These are phyloP conservation scores for Thalassiosira mediterranea DNA, from an alignment of 352 stramenopile species.

Conservation along the genomic window DNA sequence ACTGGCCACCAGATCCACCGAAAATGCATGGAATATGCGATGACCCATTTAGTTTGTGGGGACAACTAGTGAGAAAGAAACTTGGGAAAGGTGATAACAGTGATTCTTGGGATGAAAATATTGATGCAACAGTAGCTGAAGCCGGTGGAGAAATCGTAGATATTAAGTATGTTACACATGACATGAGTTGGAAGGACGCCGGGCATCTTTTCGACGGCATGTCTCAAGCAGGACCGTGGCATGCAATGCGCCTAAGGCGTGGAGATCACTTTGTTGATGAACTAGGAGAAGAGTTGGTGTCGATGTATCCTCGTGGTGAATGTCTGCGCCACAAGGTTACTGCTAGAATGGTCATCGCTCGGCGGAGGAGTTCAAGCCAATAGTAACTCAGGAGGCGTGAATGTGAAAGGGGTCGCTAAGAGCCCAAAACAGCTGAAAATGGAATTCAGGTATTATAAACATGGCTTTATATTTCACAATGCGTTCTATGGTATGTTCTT, in stretches of 20 bases:
- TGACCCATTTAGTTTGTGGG: conserved; percentile 18
- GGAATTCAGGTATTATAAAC: no score
- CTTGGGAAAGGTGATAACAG: conserved; percentile 18
- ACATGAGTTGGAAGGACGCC: conserved; percentile 27
- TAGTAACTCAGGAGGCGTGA: no score
- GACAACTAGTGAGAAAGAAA: conserved; percentile 14
- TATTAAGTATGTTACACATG: conserved; percentile 9
- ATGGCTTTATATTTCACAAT: no score
- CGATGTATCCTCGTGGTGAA: background rate
- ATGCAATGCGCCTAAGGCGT: conserved; percentile 19
- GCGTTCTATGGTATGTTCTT: no score
- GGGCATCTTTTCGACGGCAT: conserved; percentile 28
- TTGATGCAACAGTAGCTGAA: background rate
- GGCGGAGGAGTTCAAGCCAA: conserved; percentile 5
- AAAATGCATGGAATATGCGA: conserved; percentile 8
- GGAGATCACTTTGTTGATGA: conserved; percentile 31
- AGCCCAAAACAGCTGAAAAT: no score
- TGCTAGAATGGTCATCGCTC: conserved; percentile 26
- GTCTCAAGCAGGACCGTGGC: conserved; percentile 28
- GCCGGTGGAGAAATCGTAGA: conserved; percentile 20
- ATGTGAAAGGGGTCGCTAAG: no score
- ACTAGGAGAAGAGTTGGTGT: conserved; percentile 15
- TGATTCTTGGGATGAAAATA: conserved; percentile 31
- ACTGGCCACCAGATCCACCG: conserved; percentile 19
- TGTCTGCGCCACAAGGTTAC: conserved; percentile 16